These are phyloP conservation scores for Irineochytrium annulatum DNA, from an alignment of 192 early-diverging fungal species.

Conservation along the genomic window DNA sequence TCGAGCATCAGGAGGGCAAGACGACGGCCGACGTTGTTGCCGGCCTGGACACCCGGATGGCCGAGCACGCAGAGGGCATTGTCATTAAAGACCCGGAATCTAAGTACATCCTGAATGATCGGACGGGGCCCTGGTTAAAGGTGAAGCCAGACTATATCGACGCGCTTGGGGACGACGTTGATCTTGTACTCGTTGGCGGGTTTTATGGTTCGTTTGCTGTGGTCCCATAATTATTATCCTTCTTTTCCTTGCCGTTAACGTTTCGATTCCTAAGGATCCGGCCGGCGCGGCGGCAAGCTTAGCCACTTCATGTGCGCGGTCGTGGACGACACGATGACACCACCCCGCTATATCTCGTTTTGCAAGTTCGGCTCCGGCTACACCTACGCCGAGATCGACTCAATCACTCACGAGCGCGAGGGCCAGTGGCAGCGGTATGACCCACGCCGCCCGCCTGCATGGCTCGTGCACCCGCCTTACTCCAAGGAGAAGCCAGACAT, in stretches of 20 bases:
- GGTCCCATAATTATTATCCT: too few species aligned
- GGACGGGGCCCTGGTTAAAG: slow-evolving; percentile 66
- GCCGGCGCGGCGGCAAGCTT: slow-evolving; percentile 52
- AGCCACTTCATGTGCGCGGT: slow-evolving; percentile 59
- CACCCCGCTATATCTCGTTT: slow-evolving; percentile 44
- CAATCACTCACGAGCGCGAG: slow-evolving; percentile 49
- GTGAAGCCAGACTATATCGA: slow-evolving; percentile 78
- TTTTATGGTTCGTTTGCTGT: too few species aligned
- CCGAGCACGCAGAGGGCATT: slow-evolving; percentile 52
- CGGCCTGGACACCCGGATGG: slow-evolving; percentile 53
- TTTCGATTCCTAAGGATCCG: too few species aligned
- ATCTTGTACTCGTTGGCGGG: slow-evolving; percentile 68
- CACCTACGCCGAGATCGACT: slow-evolving; percentile 54
- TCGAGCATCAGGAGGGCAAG: slow-evolving; percentile 45
- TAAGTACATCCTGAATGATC: slow-evolving; percentile 47
- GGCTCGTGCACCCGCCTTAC: slow-evolving; percentile 47
- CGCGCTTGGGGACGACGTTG: slow-evolving; percentile 62
- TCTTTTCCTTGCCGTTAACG: too few species aligned
- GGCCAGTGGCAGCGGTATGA: slow-evolving; percentile 44
- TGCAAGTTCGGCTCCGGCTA: slow-evolving; percentile 70
- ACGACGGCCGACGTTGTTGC: slow-evolving; percentile 57
- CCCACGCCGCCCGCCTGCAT: slow-evolving; percentile 39
- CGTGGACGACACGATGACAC: slow-evolving; percentile 30
- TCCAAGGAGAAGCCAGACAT: slow-evolving; percentile 69
- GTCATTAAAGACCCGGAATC: slow-evolving; percentile 68